These are phyloP conservation scores for Pyracantha coccinea DNA, from an alignment of 331 rosid species.

Conservation along the genomic window DNA sequence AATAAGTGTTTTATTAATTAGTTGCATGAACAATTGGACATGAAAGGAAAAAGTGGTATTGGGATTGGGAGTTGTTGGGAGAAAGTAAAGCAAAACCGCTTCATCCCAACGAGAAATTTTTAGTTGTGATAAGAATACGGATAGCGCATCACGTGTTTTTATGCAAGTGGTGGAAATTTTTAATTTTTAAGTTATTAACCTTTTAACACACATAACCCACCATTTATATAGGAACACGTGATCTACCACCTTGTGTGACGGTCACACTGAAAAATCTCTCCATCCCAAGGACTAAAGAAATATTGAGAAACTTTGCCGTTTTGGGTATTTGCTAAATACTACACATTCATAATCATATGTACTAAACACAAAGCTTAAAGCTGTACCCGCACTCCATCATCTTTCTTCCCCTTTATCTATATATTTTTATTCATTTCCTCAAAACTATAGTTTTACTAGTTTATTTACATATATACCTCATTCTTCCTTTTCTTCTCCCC, in stretches of 20 bases:
- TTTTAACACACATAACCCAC: too few species aligned
- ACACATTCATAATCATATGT: neutral
- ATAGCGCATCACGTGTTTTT: too few species aligned
- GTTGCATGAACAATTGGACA: too few species aligned
- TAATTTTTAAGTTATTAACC: too few species aligned
- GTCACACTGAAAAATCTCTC: conserved; percentile 15
- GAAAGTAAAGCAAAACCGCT: conserved; percentile 28
- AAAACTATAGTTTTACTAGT: neutral
- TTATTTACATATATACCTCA: neutral
- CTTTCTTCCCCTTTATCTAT: conserved; percentile 7
- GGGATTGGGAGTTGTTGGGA: conserved; percentile 37
- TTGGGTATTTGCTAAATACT: conserved; percentile 37
- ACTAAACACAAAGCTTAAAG: neutral
- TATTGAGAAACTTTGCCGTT: conserved; percentile 74
- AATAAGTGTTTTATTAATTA: too few species aligned
- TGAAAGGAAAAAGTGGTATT: conserved; percentile 18
- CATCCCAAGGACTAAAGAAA: conserved; percentile 37
- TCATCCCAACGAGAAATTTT: too few species aligned
- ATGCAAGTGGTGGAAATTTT: too few species aligned
- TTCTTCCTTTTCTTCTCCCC: conserved; percentile 24
- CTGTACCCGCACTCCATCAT: conserved; percentile 47
- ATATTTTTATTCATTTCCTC: conserved; percentile 6
- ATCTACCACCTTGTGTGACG: too few species aligned
- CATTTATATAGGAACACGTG: too few species aligned
- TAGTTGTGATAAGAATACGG: too few species aligned